Base-by-base conservation (phyloP, 148 eudicot genomes). In the Arbutus unedo region DNA sequence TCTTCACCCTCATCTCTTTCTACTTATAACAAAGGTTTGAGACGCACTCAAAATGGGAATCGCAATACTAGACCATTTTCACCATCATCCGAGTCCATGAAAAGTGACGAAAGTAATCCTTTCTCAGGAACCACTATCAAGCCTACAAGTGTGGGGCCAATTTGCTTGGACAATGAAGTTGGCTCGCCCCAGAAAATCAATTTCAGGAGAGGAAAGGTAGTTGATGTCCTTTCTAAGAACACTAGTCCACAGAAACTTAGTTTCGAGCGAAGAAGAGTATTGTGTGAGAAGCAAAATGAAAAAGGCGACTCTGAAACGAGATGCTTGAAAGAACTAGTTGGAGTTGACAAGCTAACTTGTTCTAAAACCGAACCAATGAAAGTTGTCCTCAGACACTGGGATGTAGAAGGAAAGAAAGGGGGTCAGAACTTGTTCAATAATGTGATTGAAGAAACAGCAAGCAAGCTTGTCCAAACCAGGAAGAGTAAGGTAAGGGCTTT, bases 401-500 rank as follows among this genome's bases (percentile, higher is more conserved):
- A 87, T 78, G 83, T 83, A 7, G 80, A 88, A 23, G 82, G 59
- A 79, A 92, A 87, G 82, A 88, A 89, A 78, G 88, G 83, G 38
- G 81, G 76, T 47, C 79, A 88, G 59, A 86, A 80, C 81, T 84
- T 92, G 85, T 21, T 59, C 8, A 93, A 93, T 82, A 85, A 87
- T 75, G 95, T 93, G 78, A 93, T 93, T 54, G 94, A 92, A 86
- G 96, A 94, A 86, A 92, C 95, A 55, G 94, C 94, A 51, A 89
- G 88, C 81, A 85, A 89, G 89, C 95, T 93, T 73, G 93, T 89
- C n/a, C 81, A 86, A 72, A 83, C 85, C 21, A 87, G 93, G 87
- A 95, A 92, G 87, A 92, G 93, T 82, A 95, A 90, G 83, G 98
- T 95, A 48, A 92, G 92, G 85, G 96, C 97, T 84, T 81, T 95